Evolutionary conservation across 495 filamentous ascomycete species (phyloP).

Genomic region (Podospora pseudocomata): DNA sequence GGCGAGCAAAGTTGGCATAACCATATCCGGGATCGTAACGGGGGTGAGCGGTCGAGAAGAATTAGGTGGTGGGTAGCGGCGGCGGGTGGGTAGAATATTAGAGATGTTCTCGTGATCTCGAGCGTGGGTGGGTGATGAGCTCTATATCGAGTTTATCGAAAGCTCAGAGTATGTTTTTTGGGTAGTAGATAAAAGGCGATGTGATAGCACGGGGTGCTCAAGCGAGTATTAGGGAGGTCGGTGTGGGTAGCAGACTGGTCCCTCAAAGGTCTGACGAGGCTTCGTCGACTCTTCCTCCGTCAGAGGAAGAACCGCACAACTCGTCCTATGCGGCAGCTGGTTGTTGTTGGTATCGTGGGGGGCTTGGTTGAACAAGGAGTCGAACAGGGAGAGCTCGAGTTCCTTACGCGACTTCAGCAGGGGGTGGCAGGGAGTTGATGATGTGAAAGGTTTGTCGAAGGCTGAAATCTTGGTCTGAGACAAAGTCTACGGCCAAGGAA

Average conservation of each 20-base stretch:
- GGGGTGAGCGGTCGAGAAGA: constrained; percentile 9
- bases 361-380: constrained; percentile 54
- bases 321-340: constrained; percentile 99
- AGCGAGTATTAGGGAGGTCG: constrained; percentile 76
- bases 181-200: constrained; percentile 7
- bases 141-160: constrained; percentile 7
- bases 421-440: constrained; percentile 54
- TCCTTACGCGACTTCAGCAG: constrained; percentile 50
- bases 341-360: constrained; percentile 53
- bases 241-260: constrained; percentile 72
- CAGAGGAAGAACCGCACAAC: constrained; percentile 95
- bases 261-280: constrained; percentile 78
- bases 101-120: not conserved
- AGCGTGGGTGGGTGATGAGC: not conserved
- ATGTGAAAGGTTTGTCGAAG: constrained; percentile 62
- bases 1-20: constrained; percentile 52
- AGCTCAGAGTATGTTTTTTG: constrained; percentile 3
- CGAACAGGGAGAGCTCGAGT: constrained; percentile 46
- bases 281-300: constrained; percentile 88
- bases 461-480: constrained; percentile 78
- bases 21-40: constrained; percentile 45
- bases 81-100: not conserved
- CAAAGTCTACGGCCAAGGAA: constrained; percentile 58
- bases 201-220: constrained; percentile 18
- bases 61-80: constrained; percentile 8